Base-by-base conservation (phyloP, 176 grass and related monocot genomes). In the Tillandsia leiboldiana region DNA sequence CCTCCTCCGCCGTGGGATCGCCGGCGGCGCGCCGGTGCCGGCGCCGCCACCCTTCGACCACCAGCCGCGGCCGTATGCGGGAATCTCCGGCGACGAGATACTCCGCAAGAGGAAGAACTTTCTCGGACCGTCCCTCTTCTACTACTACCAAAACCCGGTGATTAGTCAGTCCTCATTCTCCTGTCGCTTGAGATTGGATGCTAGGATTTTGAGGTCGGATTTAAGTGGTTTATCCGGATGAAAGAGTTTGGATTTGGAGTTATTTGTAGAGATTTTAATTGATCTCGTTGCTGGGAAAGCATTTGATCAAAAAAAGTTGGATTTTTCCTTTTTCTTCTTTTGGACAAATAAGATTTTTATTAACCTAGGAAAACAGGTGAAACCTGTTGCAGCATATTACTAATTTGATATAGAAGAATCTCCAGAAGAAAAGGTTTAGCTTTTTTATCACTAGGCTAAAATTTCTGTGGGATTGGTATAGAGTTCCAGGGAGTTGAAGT, bases 131-230 rank as follows among this genome's bases (percentile, higher is more conserved):
- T 99, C 94, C 11, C 72, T 99, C 62, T 99, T 99, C 83, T 82
- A 99, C 75, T 99, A 99, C 72, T 99, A 99, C 84, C 89, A 93
- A 77, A 99, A 99, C 65, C 94, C 94, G 66, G 94, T 99, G 75
- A 81, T 26, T 10, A 11, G 6, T 10, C 4, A 11, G 6, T 10
- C 4, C 27, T 69, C 62, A 24, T 27, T 47, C 4, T 26, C 14
- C 15, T 18, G 33, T 42, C 0, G 33, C 33, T 42, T 42, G 33
- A 42, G 33, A 42, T 42, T 42, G 33, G 33, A 42, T 42, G 33
- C 12, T 42, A 22, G 10, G 28, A 9, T 15, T 53, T 15, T 20
- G 13, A 29, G 11, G 52, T 29, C 33, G 1, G 50, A 53, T 53
- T 13, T 9, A 48, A 1, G n/a, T 24, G 47, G 24, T 62, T 26